phyloP scores from a whole-genome alignment of 805 yeast genomes.

The Ogataea paraovalis region DNA sequence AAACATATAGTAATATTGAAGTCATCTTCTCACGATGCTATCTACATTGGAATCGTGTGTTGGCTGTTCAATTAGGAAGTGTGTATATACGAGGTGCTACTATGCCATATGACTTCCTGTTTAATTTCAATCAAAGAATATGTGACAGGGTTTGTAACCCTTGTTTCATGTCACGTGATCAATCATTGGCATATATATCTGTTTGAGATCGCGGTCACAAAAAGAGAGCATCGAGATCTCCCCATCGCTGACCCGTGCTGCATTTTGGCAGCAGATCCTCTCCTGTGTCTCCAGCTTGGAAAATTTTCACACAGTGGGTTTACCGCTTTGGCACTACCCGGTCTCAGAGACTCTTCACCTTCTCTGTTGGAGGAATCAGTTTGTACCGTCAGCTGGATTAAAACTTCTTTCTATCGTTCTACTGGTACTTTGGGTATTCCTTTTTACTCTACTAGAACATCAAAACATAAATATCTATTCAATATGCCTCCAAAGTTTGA shows the following conservation, averaged over 20 bases:
- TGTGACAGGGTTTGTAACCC: too few species aligned
- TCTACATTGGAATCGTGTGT: too few species aligned
- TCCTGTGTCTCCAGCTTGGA: neutral
- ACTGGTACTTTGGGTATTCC: neutral
- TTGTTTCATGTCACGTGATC: too few species aligned
- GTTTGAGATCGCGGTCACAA: too few species aligned
- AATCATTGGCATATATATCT: too few species aligned
- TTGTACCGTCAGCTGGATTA: neutral
- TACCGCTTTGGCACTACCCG: neutral
- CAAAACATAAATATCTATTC: neutral
- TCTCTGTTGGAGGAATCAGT: neutral
- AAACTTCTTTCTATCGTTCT: neutral
- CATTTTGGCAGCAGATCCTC: neutral
- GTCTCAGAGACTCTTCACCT: neutral
- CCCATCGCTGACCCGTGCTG: neutral
- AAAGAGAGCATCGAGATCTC: neutral
- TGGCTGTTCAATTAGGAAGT: too few species aligned
- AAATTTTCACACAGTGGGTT: neutral
- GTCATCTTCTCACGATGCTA: too few species aligned
- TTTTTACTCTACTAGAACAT: neutral
- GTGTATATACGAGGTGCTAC: too few species aligned
- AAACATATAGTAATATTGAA: too few species aligned
- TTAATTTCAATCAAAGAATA: too few species aligned
- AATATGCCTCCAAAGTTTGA: conserved; percentile 98
- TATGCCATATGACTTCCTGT: too few species aligned